Evolutionary conservation across 208 protist genomes (phyloP).

Genomic region (Perkinsela sp.): DNA sequence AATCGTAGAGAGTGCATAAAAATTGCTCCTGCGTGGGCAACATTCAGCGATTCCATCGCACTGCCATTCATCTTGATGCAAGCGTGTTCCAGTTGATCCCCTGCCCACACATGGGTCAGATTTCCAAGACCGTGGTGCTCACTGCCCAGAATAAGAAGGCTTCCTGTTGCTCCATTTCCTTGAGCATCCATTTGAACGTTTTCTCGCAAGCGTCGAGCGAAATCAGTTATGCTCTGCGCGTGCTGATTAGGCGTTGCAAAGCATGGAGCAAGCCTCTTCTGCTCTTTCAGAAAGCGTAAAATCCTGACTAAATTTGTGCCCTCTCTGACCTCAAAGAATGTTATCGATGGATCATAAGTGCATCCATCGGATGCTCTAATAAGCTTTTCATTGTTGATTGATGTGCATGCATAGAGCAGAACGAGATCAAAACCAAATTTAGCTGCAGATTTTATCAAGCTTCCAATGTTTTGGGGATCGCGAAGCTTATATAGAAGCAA

Average conservation of each 20-base stretch:
- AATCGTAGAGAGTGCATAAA: not conserved
- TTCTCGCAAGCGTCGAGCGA: not conserved
- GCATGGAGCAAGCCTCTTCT: not conserved
- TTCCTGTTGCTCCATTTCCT: not conserved
- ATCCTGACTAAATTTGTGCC: not conserved
- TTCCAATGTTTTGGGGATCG: not conserved
- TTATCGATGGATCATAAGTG: not conserved
- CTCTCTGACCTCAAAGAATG: not conserved
- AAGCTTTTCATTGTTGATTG: not conserved
- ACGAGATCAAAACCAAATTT: not conserved
- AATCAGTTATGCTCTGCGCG: not conserved
- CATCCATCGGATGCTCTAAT: not conserved
- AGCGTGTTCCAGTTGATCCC: not conserved
- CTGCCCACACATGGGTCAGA: not conserved
- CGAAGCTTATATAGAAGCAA: not conserved
- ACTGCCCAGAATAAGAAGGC: not conserved
- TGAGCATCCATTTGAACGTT: not conserved
- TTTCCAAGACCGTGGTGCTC: not conserved
- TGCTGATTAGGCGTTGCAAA: not conserved
- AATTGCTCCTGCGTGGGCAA: not conserved
- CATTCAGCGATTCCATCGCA: not conserved
- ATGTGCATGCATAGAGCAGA: not conserved
- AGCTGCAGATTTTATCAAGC: not conserved
- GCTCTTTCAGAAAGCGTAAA: not conserved
- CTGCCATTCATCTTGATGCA: not conserved